These are phyloP conservation scores for Torulaspora globosa DNA, from an alignment of 1,139 yeast genomes.

Conservation along the genomic window DNA sequence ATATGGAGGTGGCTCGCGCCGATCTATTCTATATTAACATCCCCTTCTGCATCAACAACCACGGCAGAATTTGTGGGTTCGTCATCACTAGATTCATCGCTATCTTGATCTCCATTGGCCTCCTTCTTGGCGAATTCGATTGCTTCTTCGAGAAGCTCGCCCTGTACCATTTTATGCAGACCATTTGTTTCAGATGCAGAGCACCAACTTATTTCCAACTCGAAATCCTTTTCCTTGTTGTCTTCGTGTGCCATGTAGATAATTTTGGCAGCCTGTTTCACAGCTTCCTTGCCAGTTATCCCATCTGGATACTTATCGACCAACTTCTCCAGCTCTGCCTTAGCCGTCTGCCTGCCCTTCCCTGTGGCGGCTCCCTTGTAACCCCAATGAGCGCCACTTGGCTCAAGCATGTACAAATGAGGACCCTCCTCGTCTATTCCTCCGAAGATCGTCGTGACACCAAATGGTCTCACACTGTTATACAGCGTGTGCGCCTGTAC, in stretches of 20 bases:
- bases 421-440: conserved; percentile 89
- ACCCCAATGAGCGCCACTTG: conserved; percentile 97
- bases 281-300: conserved; percentile 73
- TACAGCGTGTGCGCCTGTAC: conserved; percentile 95
- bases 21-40: conserved; percentile 27
- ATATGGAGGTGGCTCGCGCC: not conserved
- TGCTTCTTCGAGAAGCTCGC: conserved; percentile 75
- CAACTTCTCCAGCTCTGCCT: conserved; percentile 89
- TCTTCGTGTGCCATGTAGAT: conserved; percentile 95
- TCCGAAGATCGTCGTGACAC: conserved; percentile 86
- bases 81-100: conserved; percentile 34
- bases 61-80: conserved; percentile 34
- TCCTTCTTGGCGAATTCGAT: conserved; percentile 76
- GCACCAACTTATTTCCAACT: conserved; percentile 89
- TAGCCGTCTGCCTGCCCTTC: conserved; percentile 95
- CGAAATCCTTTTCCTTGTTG: conserved; percentile 94
- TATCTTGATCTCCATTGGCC: conserved; percentile 69
- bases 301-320: conserved; percentile 40
- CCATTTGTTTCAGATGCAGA: conserved; percentile 73
- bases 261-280: conserved; percentile 89
- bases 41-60: conserved; percentile 31
- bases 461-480: conserved; percentile 96
- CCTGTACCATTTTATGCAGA: conserved; percentile 75
- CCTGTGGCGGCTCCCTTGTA: conserved; percentile 97
- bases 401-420: conserved; percentile 94